Percentiles rank a stretch among this genome's conserved stretches.
phyloP scores from a whole-genome alignment of 75 land plant species.

The Pinus tabuliformis region DNA sequence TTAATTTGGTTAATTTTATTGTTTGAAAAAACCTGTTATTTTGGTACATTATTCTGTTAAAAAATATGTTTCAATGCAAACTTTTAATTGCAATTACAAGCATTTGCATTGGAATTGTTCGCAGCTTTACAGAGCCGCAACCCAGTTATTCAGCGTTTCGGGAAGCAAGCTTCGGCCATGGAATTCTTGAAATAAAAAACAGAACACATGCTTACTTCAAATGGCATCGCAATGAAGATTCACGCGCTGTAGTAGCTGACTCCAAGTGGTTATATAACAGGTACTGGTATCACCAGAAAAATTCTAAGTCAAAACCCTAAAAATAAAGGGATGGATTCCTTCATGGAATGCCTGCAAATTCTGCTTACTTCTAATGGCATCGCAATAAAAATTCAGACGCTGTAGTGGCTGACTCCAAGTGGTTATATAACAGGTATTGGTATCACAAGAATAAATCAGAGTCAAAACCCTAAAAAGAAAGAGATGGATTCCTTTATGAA shows the following conservation, averaged over 20 bases:
- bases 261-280: slow-evolving; percentile 50
- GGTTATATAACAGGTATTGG: slow-evolving; percentile 54
- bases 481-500: too few relatives aligned
- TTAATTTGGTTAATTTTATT: not conserved
- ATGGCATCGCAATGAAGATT: slow-evolving; percentile 84
- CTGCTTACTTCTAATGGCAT: slow-evolving; percentile 43
- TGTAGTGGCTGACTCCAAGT: slow-evolving; percentile 57
- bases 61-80: not conserved
- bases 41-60: not conserved
- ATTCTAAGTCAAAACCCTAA: not conserved
- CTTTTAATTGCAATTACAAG: not conserved
- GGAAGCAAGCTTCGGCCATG: slow-evolving; percentile 90
- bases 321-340: not conserved
- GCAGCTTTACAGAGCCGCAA: slow-evolving; percentile 40
- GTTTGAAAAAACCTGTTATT: not conserved
- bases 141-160: slow-evolving; percentile 51
- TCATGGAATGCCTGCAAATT: too few relatives aligned
- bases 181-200: slow-evolving; percentile 73
- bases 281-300: slow-evolving; percentile 24
- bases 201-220: slow-evolving; percentile 66
- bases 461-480: not conserved
- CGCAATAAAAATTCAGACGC: slow-evolving; percentile 65
- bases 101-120: not conserved
- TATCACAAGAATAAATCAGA: not conserved
- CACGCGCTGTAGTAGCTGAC: slow-evolving; percentile 55